Base-by-base conservation (phyloP, 164 flowering plant species). In the Nelumbo lutea region DNA sequence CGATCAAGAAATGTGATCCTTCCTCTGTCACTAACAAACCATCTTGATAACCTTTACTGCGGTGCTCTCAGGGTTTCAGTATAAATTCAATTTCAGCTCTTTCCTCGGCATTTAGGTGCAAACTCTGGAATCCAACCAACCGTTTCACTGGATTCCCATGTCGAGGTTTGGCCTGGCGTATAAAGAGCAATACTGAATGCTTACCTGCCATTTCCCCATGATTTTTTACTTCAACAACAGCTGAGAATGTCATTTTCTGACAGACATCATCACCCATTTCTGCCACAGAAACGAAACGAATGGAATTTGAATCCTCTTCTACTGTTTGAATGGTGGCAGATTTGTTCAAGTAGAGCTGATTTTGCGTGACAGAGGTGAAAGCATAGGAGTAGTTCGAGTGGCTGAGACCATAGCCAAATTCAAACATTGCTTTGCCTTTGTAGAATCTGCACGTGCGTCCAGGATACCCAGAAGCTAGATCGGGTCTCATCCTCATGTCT, bases 361-460 rank as follows among this genome's bases (percentile, higher is more conserved):
- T 75, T 38, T 68, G 78, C 3, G 82, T 67, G 2, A 75, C 79
- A 14, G 78, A 65, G 5, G 64, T 59, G 67, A 94, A 79, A 68
- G 85, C 61, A 42, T 94, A 89, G 0, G 80, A 45, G 74, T 84
- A 86, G 43, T 68, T 80, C 3, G 96, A 75, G 87, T 95, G 90
- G 80, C 97, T 90, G 43, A 95, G 86, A 14, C 98, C 98, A 41
- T 86, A 75, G 6, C 97, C 98, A 43, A 89, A 95, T 62, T 80
- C 69, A 69, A 75, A 91, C 15, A 91, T 92, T 27, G 62, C 68
- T 52, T 53, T 64, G 46, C 98, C 97, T 15, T 46, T 61, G 79
- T 91, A 95, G 79, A 95, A 95, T 65, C 92, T 72, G 78, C 90
- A 90, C 5, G 97, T 95, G 3, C 96, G 79, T 0, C 98, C 98